These are phyloP conservation scores for Botrytis elliptica DNA, from an alignment of 2,329 filamentous ascomycete genomes.

Conservation along the genomic window DNA sequence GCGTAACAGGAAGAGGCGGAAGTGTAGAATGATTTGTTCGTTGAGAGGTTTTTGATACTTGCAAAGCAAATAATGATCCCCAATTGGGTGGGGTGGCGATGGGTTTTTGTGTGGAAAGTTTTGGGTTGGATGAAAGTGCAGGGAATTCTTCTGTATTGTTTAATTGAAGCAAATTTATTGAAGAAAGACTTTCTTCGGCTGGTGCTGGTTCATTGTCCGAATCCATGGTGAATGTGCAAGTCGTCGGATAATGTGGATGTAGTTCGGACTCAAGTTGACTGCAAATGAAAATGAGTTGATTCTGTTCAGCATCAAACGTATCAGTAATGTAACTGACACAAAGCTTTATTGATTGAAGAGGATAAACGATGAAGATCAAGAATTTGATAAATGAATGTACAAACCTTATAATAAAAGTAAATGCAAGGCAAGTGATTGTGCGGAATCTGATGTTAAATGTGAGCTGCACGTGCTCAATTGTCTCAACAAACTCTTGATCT, in stretches of 20 bases:
- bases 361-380: not conserved
- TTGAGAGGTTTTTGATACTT: not conserved
- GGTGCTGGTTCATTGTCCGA: not conserved
- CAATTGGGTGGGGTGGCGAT: not conserved
- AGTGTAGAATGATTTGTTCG: not conserved
- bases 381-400: not conserved
- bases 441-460: not conserved
- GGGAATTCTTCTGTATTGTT: slow-evolving; percentile 6
- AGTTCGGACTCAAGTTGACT: not conserved
- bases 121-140: not conserved
- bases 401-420: not conserved
- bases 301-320: not conserved
- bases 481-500: not conserved
- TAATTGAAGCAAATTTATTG: not conserved
- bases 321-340: not conserved
- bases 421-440: slow-evolving; percentile 14
- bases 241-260: not conserved
- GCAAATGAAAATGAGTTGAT: not conserved
- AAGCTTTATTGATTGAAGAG: not conserved
- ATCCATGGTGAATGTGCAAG: slow-evolving; percentile 6
- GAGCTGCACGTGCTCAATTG: not conserved
- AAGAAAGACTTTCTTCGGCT: not conserved
- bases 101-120: not conserved
- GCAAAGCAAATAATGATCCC: slow-evolving; percentile 8
- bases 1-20: not conserved